Evolutionary conservation across 345 rosid species (phyloP).

Genomic region (Hirschfeldia incana): DNA sequence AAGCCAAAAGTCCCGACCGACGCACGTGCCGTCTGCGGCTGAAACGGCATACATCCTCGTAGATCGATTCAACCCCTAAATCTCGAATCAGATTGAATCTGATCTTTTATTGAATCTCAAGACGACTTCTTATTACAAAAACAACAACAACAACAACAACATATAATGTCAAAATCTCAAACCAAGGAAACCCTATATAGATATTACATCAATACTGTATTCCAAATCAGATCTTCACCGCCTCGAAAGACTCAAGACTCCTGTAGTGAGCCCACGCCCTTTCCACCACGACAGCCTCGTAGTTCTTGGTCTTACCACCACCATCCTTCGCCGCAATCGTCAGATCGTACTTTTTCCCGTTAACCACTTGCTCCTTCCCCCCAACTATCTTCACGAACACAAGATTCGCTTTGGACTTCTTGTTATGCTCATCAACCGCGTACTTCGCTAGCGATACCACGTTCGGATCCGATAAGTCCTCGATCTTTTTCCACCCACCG

Average conservation of each 20-base stretch:
- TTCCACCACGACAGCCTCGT: conserved; percentile 59
- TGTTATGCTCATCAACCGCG: conserved; percentile 46
- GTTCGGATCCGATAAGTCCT: conserved; percentile 40
- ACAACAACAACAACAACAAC: background rate
- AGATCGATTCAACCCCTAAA: background rate
- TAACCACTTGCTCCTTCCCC: conserved; percentile 55
- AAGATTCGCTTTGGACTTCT: conserved; percentile 30
- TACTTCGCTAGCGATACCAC: conserved; percentile 47
- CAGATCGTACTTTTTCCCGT: conserved; percentile 56
- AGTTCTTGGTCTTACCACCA: conserved; percentile 6
- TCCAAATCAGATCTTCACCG: conserved; percentile 13
- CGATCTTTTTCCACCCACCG: conserved; percentile 52
- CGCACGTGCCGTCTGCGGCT: background rate
- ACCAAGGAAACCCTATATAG: background rate
- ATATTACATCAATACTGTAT: background rate
- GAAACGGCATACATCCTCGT: background rate
- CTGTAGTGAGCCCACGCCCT: conserved; percentile 40
- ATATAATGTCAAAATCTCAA: conserved; percentile 17
- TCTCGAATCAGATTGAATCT: background rate
- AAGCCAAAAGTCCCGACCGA: background rate
- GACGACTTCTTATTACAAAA: background rate
- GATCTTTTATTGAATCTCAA: background rate
- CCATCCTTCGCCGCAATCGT: conserved; percentile 37
- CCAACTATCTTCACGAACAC: conserved; percentile 35
- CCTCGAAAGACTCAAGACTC: conserved; percentile 29